Evolutionary conservation across 768 basidiomycete genomes (phyloP).

Genomic region (Amanita jacksonii): DNA sequence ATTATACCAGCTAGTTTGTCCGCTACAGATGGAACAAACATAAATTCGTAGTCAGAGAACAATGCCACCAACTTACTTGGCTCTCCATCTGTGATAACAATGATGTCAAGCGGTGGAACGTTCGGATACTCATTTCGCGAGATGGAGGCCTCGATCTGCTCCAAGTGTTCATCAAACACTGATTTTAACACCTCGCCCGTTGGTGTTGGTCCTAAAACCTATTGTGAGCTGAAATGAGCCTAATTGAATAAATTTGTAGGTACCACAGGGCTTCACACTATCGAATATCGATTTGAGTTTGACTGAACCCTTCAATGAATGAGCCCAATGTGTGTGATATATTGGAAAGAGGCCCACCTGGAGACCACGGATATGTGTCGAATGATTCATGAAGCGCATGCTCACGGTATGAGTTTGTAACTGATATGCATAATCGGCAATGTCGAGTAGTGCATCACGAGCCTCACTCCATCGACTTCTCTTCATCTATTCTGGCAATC

Average conservation of each 20-base stretch:
- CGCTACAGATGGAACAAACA: slow-evolving; percentile 6
- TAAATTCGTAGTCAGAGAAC: not conserved
- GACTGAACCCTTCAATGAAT: slow-evolving; percentile 12
- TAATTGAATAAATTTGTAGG: not conserved
- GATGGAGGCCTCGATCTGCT: slow-evolving; percentile 10
- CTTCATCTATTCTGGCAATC: slow-evolving; percentile 12
- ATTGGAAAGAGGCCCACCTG: not conserved
- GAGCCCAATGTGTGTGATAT: not conserved
- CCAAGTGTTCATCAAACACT: slow-evolving; percentile 17
- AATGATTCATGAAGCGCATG: slow-evolving; percentile 19
- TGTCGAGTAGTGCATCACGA: slow-evolving; percentile 18
- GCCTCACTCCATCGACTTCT: slow-evolving; percentile 18
- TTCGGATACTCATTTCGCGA: slow-evolving; percentile 11
- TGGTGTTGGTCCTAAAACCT: slow-evolving; percentile 18
- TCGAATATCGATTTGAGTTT: slow-evolving; percentile 15
- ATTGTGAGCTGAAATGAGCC: not conserved
- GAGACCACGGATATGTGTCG: not conserved
- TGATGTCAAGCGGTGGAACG: slow-evolving; percentile 22
- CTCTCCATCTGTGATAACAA: slow-evolving; percentile 24
- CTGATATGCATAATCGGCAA: slow-evolving; percentile 20
- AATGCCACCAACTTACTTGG: slow-evolving; percentile 15
- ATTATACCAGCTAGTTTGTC: slow-evolving; percentile 15
- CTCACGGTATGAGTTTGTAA: slow-evolving; percentile 18
- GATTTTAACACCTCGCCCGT: slow-evolving; percentile 18
- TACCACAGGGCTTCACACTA: slow-evolving; percentile 13